A percentile compares a stretch with the other conserved stretches of the same genome.
These are phyloP conservation scores for Colletotrichum melonis DNA, from an alignment of 2,329 filamentous ascomycete genomes.

Conservation along the genomic window DNA sequence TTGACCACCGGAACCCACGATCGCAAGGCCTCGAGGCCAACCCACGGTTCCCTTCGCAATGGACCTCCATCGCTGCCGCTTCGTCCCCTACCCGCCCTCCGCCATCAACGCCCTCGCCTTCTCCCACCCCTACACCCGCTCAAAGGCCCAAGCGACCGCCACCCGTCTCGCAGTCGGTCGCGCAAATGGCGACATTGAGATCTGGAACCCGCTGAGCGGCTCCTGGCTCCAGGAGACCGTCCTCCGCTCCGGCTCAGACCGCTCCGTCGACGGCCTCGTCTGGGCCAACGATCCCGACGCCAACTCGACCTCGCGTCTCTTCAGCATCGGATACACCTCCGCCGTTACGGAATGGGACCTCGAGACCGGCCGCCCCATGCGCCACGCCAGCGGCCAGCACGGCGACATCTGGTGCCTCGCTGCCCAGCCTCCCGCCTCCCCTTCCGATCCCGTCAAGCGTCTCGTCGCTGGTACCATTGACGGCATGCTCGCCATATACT, in stretches of 20 bases:
- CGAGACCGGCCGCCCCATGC: constrained; percentile 78
- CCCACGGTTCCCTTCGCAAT: constrained; percentile 58
- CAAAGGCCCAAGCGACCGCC: constrained; percentile 63
- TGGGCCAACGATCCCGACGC: constrained; percentile 92
- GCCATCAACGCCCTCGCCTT: constrained; percentile 96
- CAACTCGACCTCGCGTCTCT: constrained; percentile 77
- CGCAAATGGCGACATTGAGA: constrained; percentile 95
- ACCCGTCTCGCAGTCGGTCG: constrained; percentile 88
- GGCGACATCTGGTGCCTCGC: constrained; percentile 98
- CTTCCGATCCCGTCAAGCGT: constrained; percentile 58
- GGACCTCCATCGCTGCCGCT: constrained; percentile 98
- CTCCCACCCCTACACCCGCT: constrained; percentile 74
- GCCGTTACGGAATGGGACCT: constrained; percentile 97
- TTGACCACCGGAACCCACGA: constrained; percentile 15
- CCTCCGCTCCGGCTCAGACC: constrained; percentile 83
- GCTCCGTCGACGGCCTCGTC: constrained; percentile 88
- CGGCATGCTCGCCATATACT: constrained; percentile 87
- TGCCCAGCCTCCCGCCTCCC: constrained; percentile 72
- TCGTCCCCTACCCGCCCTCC: constrained; percentile 90
- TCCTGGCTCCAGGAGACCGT: constrained; percentile 91
- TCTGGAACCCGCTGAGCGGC: constrained; percentile 90
- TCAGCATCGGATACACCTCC: constrained; percentile 95
- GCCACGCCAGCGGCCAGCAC: constrained; percentile 90
- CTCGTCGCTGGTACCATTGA: constrained; percentile 91
- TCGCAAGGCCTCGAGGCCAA: constrained; percentile 20